A percentile compares a stretch with the other conserved stretches of the same genome.
These are phyloP conservation scores for Flaveria ramosissima DNA, from an alignment of 129 eudicot species.

Conservation along the genomic window DNA sequence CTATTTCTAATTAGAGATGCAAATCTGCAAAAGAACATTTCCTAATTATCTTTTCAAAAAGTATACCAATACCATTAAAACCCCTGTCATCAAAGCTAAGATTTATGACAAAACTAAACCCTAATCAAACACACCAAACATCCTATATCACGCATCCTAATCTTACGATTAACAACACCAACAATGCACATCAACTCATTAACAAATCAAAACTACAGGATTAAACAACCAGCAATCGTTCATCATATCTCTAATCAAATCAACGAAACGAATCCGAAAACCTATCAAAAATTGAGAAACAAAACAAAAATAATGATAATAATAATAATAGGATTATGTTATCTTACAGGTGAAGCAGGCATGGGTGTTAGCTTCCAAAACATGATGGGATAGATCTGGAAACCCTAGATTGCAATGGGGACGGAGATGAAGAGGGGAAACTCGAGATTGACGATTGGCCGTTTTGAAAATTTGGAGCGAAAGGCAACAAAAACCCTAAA, in stretches of 20 bases:
- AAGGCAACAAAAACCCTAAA: conserved; percentile 46
- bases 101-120: conserved; percentile 3
- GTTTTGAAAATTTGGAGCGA: conserved; percentile 39
- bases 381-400: conserved; percentile 61
- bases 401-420: conserved; percentile 36
- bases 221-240: not conserved
- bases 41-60: conserved; percentile 8
- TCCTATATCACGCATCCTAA: not conserved
- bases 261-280: not conserved
- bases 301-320: no score
- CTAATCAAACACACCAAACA: not conserved
- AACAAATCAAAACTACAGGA: not conserved
- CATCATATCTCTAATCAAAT: conserved; percentile 8
- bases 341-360: conserved; percentile 68
- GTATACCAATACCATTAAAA: not conserved
- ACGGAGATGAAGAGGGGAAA: not conserved
- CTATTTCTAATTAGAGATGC: not conserved
- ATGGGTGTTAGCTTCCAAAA: conserved; percentile 74
- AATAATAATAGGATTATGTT: not conserved
- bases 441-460: conserved; percentile 10
- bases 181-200: conserved; percentile 11
- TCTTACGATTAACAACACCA: conserved; percentile 7
- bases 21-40: not conserved
- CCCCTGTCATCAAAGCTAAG: not conserved
- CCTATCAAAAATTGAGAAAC: not conserved